These are phyloP conservation scores for Nitzschia sp. DNA, from an alignment of 108 stramenopile genomes.

Conservation along the genomic window DNA sequence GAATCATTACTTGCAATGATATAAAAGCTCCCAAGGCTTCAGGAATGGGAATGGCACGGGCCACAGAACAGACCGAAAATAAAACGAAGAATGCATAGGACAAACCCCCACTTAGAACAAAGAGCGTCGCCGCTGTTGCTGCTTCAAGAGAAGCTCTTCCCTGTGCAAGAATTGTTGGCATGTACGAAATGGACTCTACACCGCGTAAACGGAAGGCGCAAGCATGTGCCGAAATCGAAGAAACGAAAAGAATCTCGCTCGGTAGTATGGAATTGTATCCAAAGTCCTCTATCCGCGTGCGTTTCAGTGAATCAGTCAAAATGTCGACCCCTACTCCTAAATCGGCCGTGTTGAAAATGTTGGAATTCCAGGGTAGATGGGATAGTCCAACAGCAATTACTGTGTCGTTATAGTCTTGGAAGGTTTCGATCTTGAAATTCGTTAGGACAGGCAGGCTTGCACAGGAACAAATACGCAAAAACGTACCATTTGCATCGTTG, in stretches of 20 bases:
- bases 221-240: conserved; percentile 69
- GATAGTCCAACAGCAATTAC: conserved; percentile 75
- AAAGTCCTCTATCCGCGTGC: conserved; percentile 2
- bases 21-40: conserved; percentile 60
- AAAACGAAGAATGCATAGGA: conserved; percentile 61
- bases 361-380: conserved; percentile 71
- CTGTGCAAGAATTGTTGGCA: conserved; percentile 69
- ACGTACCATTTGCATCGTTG: conserved; percentile 87
- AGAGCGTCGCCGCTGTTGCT: conserved; percentile 50
- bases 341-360: conserved; percentile 74
- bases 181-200: conserved; percentile 50
- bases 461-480: too few relatives aligned
- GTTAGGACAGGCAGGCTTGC: background rate
- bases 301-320: conserved; percentile 41
- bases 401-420: conserved; percentile 84
- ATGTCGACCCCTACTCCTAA: conserved; percentile 81
- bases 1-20: conserved; percentile 62
- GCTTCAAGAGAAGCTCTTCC: conserved; percentile 76
- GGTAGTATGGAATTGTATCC: conserved; percentile 43
- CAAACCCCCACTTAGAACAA: conserved; percentile 54
- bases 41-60: conserved; percentile 48
- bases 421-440: conserved; percentile 60
- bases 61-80: conserved; percentile 61
- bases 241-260: conserved; percentile 64
- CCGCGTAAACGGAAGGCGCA: conserved; percentile 72